phyloP scores from a whole-genome alignment of 306 rosid genomes.

The Rubus idaeus region DNA sequence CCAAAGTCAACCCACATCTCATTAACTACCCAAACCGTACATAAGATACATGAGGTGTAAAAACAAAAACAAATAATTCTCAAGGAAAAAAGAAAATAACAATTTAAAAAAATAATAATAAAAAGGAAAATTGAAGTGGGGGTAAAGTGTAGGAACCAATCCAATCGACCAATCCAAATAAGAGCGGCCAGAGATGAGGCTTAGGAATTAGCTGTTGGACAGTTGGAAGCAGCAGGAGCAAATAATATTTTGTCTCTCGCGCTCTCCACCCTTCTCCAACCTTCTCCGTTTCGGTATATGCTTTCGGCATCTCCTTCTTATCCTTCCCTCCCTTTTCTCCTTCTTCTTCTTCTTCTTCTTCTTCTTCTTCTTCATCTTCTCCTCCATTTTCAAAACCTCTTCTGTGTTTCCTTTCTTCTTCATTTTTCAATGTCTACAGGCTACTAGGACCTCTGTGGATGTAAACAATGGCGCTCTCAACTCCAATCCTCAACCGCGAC shows the following conservation, averaged over 20 bases:
- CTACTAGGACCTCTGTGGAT: not conserved
- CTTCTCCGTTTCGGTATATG: constrained; percentile 30
- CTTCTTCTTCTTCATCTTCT: no score
- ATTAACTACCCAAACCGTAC: no score
- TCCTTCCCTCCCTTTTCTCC: not conserved
- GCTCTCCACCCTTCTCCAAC: not conserved
- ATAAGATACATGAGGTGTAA: no score
- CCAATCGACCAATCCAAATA: not conserved
- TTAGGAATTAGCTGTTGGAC: not conserved
- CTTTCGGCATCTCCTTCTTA: constrained; percentile 41
- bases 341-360: not conserved
- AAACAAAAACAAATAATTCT: no score
- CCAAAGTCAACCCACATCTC: no score
- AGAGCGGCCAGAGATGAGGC: not conserved
- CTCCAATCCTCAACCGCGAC: constrained; percentile 48
- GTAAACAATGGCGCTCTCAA: constrained; percentile 47
- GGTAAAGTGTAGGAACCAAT: not conserved
- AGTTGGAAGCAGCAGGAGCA: not conserved
- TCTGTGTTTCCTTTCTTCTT: no score
- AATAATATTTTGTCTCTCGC: not conserved
- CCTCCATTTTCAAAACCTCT: not conserved
- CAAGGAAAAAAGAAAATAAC: no score
- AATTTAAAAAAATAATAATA: no score
- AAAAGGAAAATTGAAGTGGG: not conserved
- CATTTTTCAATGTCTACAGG: not conserved